Evolutionary conservation across 352 stramenopile species (phyloP), one percentile per base, ranked within the genome.

Genomic region (Plasmopara viticola): DNA sequence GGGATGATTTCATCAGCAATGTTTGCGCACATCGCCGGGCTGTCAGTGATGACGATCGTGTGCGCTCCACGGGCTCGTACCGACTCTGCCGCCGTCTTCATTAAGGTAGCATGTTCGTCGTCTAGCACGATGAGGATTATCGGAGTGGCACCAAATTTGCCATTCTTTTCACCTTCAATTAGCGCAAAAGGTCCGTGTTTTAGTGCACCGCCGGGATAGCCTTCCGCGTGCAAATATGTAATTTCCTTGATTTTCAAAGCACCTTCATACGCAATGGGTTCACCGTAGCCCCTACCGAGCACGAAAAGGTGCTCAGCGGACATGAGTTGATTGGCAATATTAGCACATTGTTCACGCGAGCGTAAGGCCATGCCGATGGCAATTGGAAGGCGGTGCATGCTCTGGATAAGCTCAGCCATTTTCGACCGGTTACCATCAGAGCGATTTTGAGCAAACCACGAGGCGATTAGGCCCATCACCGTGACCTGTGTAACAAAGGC

Each of bases 161-260:
- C 93, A 39, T 93, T 92, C 47, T 97, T 86, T 38, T 84, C 72
- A 54, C 71, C 76, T 64, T 99, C 97, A 64, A 99, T 98, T 5
- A 99, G 77, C n/a, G 97, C 96, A 56, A 99, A 99, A 4, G 97
- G 96, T 9, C 96, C 97, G 72, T 99, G 97, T 76, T 99, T 99
- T 45, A 99, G 78, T 38, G 96, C 97, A 25, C 95, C 96, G 20
- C 95, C 97, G 50, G 93, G 90, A 74, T 98, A 99, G 28, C 96
- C 96, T 60, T 99, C 96, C 28, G 96, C 97, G 62, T 99, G 96
- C 37, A 99, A 66, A 62, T 99, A 99, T 51, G 91, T 97, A 72
- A 98, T 98, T 78, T 99, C 97, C 74, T 99, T 99, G 51, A 99
- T 97, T 74, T 99, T 99, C 15, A 99, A 70, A 15, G 97, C 96